These are phyloP conservation scores for Alternaria postmessia DNA, from an alignment of 2,329 filamentous ascomycete species.

Conservation along the genomic window DNA sequence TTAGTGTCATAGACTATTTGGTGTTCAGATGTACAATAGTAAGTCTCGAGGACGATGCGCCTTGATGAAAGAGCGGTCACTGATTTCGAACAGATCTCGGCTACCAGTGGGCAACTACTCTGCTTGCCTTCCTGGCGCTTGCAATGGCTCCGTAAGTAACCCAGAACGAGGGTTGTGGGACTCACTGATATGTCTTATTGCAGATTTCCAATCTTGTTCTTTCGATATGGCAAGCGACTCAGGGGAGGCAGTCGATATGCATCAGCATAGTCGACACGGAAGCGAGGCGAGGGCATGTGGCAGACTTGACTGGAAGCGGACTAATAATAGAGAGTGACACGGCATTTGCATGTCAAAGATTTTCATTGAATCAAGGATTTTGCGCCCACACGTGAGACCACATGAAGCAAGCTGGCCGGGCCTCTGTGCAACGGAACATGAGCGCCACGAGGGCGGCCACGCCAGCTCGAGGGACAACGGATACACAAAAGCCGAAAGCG, in stretches of 20 bases:
- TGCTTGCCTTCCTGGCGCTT: conserved; percentile 59
- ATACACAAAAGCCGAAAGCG: conserved; percentile 32
- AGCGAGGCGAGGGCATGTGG: conserved; percentile 17
- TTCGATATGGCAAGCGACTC: conserved; percentile 59
- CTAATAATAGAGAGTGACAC: conserved; percentile 50
- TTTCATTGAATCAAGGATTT: conserved; percentile 46
- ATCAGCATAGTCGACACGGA: conserved; percentile 40
- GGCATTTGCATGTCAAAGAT: conserved; percentile 40
- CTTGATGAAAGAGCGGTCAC: conserved; percentile 55
- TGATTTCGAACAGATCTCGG: conserved; percentile 54
- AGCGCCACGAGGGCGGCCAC: conserved; percentile 49
- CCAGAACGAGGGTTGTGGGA: conserved; percentile 35
- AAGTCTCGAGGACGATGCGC: conserved; percentile 44
- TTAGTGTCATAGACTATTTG: conserved; percentile 40
- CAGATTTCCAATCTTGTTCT: conserved; percentile 58
- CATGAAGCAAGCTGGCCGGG: conserved; percentile 43
- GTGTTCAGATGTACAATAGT: conserved; percentile 62
- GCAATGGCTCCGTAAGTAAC: conserved; percentile 57
- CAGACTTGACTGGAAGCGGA: conserved; percentile 21
- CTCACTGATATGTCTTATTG: conserved; percentile 42
- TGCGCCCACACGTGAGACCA: conserved; percentile 46
- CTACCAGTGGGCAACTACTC: conserved; percentile 60
- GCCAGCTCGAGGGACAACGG: conserved; percentile 39
- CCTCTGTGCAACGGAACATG: conserved; percentile 38
- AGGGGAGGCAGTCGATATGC: conserved; percentile 59